A percentile compares a stretch with the other conserved stretches of the same genome.
These are phyloP conservation scores for Theobroma grandiflorum DNA, from an alignment of 441 rosid species.

Conservation along the genomic window DNA sequence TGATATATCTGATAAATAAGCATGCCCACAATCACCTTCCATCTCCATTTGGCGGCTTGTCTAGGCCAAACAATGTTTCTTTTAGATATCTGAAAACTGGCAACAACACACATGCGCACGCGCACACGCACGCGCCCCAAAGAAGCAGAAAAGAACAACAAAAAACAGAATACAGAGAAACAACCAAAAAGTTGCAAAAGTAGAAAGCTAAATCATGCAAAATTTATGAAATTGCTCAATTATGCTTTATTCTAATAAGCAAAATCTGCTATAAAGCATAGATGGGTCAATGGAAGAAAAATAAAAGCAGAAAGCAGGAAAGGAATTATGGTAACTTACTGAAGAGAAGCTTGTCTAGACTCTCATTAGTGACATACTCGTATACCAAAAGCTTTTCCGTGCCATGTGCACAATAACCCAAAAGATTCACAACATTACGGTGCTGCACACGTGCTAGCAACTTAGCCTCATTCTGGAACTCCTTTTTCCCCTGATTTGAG, in stretches of 20 bases:
- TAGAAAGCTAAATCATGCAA: not conserved
- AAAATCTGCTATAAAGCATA: not conserved
- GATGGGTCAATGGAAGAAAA: not conserved
- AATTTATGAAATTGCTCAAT: not conserved
- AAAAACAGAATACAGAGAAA: not conserved
- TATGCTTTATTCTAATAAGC: conserved; percentile 14
- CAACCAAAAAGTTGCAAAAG: not conserved
- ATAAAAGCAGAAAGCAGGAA: not conserved
- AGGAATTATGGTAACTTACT: conserved; percentile 57
- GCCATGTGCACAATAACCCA: conserved; percentile 86
- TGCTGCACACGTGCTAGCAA: conserved; percentile 90
- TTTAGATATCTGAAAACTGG: not conserved
- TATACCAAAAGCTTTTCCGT: conserved; percentile 85
- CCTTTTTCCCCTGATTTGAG: conserved; percentile 81
- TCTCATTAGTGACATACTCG: conserved; percentile 79
- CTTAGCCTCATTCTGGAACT: conserved; percentile 88
- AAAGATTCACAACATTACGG: conserved; percentile 84
- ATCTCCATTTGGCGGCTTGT: not conserved
- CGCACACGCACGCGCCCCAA: no score
- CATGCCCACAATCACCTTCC: not conserved
- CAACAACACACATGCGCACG: not conserved
- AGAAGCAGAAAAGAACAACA: not conserved
- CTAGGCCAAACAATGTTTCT: conserved; percentile 8
- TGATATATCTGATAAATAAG: not conserved
- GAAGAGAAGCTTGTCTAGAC: conserved; percentile 93